These are phyloP conservation scores for Exophiala dermatitidis DNA, from an alignment of 2,329 filamentous ascomycete genomes.

Conservation along the genomic window DNA sequence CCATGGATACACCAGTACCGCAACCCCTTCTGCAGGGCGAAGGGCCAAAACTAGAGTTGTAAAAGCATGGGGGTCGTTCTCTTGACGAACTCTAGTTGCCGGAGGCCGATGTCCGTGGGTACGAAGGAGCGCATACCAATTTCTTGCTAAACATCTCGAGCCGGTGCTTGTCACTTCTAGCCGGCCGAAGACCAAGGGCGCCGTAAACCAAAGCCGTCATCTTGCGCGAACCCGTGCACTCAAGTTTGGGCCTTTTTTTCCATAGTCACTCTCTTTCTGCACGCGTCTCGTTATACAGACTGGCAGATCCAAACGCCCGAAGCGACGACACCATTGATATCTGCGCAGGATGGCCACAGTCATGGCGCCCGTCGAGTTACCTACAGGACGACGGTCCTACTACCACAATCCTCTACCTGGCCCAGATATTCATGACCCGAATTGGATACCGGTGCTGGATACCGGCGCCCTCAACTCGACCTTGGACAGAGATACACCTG, in stretches of 20 bases:
- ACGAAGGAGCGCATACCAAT: neutral
- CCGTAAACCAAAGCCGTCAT: too few relatives aligned
- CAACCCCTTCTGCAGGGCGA: neutral
- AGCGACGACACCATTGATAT: neutral
- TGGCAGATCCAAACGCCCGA: neutral
- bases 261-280: neutral
- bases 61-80: neutral
- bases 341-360: constrained; percentile 14
- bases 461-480: constrained; percentile 12
- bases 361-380: constrained; percentile 21
- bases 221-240: neutral
- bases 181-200: neutral
- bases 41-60: neutral
- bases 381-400: constrained; percentile 22
- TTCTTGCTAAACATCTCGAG: neutral
- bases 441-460: constrained; percentile 25
- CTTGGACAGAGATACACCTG: constrained; percentile 17
- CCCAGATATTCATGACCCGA: constrained; percentile 25
- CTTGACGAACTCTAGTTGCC: neutral
- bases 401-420: constrained; percentile 11
- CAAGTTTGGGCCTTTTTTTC: neutral
- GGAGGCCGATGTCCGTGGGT: neutral
- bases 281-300: neutral
- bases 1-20: constrained; percentile 1
- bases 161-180: neutral